These are phyloP conservation scores for Pseudonitzschia multiseries DNA, from an alignment of 108 stramenopile species.

Conservation along the genomic window DNA sequence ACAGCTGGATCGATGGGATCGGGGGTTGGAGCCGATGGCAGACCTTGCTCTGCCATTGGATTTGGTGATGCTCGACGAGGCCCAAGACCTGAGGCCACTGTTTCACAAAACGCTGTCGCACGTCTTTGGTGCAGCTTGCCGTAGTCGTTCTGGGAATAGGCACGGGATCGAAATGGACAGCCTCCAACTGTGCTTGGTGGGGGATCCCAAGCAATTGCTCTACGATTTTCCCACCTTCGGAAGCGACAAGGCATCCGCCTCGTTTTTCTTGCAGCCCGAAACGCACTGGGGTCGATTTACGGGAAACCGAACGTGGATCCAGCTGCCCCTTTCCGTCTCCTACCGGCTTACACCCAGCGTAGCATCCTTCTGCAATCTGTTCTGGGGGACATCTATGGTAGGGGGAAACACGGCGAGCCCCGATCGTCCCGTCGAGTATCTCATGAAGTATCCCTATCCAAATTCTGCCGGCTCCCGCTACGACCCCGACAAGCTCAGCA, in stretches of 20 bases:
- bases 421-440: conserved; percentile 2
- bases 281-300: conserved; percentile 7
- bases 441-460: conserved; percentile 17
- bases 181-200: conserved; percentile 7
- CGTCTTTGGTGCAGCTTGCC: neutral
- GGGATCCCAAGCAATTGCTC: conserved; percentile 14
- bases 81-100: conserved; percentile 7
- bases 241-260: conserved; percentile 5
- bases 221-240: conserved; percentile 14
- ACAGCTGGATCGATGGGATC: neutral
- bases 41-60: conserved; percentile 4
- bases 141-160: neutral
- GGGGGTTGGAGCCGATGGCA: neutral
- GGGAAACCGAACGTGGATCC: neutral
- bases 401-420: neutral
- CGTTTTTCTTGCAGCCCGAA: conserved; percentile 4
- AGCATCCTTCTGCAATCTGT: conserved; percentile 6
- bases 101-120: neutral
- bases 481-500: conserved; percentile 9
- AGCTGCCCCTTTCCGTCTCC: conserved; percentile 8
- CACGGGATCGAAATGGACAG: neutral
- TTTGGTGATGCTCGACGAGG: conserved; percentile 15
- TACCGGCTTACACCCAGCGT: conserved; percentile 9
- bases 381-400: conserved; percentile 11
- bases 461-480: neutral